These are phyloP conservation scores for Radiomyces spectabilis DNA, from an alignment of 192 early-diverging fungal species.

Conservation along the genomic window DNA sequence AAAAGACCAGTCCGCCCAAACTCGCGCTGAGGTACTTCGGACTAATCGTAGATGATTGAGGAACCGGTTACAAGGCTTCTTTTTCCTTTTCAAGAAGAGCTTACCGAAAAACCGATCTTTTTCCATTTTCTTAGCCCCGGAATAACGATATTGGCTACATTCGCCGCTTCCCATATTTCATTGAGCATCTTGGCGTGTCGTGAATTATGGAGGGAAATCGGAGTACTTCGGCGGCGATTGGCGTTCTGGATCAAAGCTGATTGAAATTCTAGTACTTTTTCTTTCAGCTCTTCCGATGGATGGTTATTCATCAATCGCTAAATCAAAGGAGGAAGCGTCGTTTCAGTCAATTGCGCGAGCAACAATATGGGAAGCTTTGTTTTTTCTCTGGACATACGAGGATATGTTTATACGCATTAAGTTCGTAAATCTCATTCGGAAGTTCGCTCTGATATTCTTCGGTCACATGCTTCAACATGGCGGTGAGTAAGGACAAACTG, in stretches of 20 bases:
- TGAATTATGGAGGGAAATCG: conserved; percentile 39
- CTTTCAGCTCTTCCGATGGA: conserved; percentile 56
- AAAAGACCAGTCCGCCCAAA: conserved; percentile 53
- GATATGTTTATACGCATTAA: conserved; percentile 40
- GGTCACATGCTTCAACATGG: conserved; percentile 52
- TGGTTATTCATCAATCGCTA: conserved; percentile 39
- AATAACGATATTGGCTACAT: conserved; percentile 28
- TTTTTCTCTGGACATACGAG: conserved; percentile 26
- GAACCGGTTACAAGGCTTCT: background rate
- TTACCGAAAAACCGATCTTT: conserved; percentile 60
- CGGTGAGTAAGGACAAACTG: conserved; percentile 55
- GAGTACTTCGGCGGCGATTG: conserved; percentile 38
- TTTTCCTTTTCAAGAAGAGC: background rate
- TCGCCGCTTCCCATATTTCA: conserved; percentile 48
- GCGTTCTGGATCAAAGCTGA: conserved; percentile 49
- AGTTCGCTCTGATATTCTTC: conserved; percentile 42
- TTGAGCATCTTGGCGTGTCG: conserved; percentile 41
- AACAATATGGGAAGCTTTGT: too few relatives aligned
- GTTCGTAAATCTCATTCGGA: conserved; percentile 38
- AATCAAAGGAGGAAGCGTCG: background rate
- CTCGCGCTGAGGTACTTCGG: conserved; percentile 52
- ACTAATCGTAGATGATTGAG: conserved; percentile 25
- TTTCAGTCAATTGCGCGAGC: too few relatives aligned
- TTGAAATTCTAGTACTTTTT: conserved; percentile 60
- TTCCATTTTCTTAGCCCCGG: conserved; percentile 43